Percentiles rank a stretch among this genome's conserved stretches.
phyloP scores from a whole-genome alignment of 345 rosid species.

The Raphanus raphanistrum region DNA sequence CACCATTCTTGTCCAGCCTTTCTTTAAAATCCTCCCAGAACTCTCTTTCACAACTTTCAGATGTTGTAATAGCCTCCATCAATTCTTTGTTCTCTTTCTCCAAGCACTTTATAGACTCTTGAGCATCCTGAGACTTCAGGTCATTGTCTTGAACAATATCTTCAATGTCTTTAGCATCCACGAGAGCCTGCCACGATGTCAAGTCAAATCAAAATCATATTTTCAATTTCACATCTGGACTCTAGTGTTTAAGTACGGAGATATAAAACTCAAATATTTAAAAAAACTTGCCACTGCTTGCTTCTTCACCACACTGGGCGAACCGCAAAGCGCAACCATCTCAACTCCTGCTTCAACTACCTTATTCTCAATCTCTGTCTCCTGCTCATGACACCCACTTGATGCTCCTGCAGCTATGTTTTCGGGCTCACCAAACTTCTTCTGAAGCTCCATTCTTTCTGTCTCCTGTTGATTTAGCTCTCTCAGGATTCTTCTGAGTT shows the following conservation, averaged over 20 bases:
- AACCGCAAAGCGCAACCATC: background rate
- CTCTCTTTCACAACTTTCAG: slow-evolving; percentile 42
- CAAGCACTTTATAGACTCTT: slow-evolving; percentile 39
- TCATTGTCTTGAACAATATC: slow-evolving; percentile 40
- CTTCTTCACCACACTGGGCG: background rate
- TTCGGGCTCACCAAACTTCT: slow-evolving; percentile 31
- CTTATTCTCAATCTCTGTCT: background rate
- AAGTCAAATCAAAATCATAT: background rate
- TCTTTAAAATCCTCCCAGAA: slow-evolving; percentile 44
- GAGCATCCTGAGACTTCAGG: slow-evolving; percentile 40
- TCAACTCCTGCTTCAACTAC: background rate
- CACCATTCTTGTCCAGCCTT: slow-evolving; percentile 41
- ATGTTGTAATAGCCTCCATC: slow-evolving; percentile 40
- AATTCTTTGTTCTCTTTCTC: slow-evolving; percentile 52
- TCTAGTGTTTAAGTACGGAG: background rate
- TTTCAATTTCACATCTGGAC: background rate
- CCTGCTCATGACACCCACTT: background rate
- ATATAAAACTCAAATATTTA: background rate
- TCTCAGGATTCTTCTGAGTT: slow-evolving; percentile 35
- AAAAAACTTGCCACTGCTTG: background rate
- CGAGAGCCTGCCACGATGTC: slow-evolving; percentile 50
- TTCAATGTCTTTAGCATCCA: slow-evolving; percentile 44
- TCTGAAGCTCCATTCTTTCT: slow-evolving; percentile 40
- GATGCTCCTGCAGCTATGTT: slow-evolving; percentile 14
- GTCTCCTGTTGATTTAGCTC: slow-evolving; percentile 39